Base-by-base conservation (phyloP, 2,329 filamentous ascomycete species). In the Fusarium zealandicum region DNA sequence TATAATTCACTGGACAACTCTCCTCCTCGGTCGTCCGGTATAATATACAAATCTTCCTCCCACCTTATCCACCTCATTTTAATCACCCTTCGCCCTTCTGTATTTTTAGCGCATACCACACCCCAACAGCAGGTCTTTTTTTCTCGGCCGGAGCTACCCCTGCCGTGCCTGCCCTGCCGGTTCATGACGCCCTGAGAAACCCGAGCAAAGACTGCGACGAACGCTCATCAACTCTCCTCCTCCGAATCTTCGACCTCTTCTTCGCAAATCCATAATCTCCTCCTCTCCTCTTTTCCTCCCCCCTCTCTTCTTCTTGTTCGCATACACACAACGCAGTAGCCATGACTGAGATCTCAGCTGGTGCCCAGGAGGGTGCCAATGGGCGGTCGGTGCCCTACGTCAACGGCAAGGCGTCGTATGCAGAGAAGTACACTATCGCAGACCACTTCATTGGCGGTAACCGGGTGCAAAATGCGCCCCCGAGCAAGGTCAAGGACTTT, bases 371-470 rank as follows among this genome's bases (percentile, higher is more conserved):
- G 61, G 73, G 76, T 69, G 68, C 69, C 64, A 79, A 76, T 64
- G 78, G 78, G 70, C 75, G 77, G 68, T 77, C 78, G 41, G 80
- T 83, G 45, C 80, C 83, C 45, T 71, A 80, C 44, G 64, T 74
- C 63, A 87, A 87, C 67, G 82, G 83, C 76, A 80, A 80, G 64
- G 75, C 82, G 70, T 87, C 88, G 50, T 92, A 90, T 73, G 86
- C 92, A 63, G 88, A 92, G 67, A 92, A 90, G 78, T 86, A 91
- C 80, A 87, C 90, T 64, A 77, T 99, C 60, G 86, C 92, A 60
- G 83, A 92, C 76, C 95, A 99, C 81, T 99, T 98, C 78, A 96
- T 98, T 75, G 95, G 95, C 69, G 93, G 95, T 63, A 97, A 96
- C 80, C 85, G 87, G 72, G 78, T 99, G 61, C 87, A 86, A 62